Conservation (phyloP, 176 grass and related monocot species). For the Saccharum spontaneum region DNA sequence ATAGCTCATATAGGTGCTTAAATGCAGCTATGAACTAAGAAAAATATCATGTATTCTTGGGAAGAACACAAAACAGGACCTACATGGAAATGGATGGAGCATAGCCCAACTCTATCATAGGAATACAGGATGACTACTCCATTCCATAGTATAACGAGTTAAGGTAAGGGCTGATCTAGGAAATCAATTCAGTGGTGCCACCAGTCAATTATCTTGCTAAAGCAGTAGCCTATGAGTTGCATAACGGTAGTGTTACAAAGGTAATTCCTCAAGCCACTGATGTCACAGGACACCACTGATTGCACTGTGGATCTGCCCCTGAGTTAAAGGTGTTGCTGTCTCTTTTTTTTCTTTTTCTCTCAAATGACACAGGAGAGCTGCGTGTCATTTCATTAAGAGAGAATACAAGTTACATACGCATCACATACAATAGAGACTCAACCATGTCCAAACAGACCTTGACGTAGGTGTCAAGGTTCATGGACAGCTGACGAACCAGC, state of each 20-base stretch:
- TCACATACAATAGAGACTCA: background rate
- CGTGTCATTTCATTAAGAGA: background rate
- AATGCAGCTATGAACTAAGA: background rate
- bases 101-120: conserved; percentile 22
- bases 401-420: background rate
- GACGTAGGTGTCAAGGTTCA: background rate
- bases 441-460: background rate
- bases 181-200: background rate
- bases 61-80: conserved; percentile 16
- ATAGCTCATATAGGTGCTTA: conserved; percentile 4
- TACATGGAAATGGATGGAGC: conserved; percentile 12
- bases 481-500: background rate
- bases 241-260: background rate
- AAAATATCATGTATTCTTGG: background rate
- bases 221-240: background rate
- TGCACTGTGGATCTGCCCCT: background rate
- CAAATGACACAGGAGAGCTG: background rate
- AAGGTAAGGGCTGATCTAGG: background rate
- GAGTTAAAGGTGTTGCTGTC: background rate
- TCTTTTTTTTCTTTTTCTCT: background rate
- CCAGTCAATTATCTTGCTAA: background rate
- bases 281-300: background rate
- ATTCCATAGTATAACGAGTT: background rate
- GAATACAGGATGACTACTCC: background rate
- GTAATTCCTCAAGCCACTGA: background rate